These are phyloP conservation scores for Exophiala sideris DNA, from an alignment of 2,329 filamentous ascomycete genomes.

Conservation along the genomic window DNA sequence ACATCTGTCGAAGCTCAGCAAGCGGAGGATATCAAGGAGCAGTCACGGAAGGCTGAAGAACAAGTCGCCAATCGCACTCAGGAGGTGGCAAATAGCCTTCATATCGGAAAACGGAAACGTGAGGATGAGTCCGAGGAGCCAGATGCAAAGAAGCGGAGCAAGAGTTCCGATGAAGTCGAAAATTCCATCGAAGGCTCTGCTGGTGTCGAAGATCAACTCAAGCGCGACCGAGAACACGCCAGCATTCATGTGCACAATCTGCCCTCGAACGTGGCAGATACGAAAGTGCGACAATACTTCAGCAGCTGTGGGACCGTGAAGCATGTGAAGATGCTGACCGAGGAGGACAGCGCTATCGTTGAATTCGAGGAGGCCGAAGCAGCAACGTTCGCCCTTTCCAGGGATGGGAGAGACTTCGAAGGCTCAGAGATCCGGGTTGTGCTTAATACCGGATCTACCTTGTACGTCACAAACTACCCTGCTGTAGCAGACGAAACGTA, in stretches of 20 bases:
- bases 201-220: conserved; percentile 44
- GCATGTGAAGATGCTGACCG: conserved; percentile 67
- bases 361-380: conserved; percentile 83
- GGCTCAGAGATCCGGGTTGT: conserved; percentile 70
- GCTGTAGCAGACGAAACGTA: conserved; percentile 48
- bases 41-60: conserved; percentile 31
- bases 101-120: conserved; percentile 69
- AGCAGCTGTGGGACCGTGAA: conserved; percentile 83
- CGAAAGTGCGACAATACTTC: conserved; percentile 82
- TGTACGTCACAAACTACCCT: conserved; percentile 91
- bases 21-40: conserved; percentile 42
- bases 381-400: conserved; percentile 73
- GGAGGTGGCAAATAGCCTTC: conserved; percentile 30
- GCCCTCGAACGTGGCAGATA: conserved; percentile 65
- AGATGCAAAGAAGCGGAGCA: conserved; percentile 65
- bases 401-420: conserved; percentile 75
- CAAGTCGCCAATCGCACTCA: conserved; percentile 29
- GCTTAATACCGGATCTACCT: conserved; percentile 71
- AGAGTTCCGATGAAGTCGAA: conserved; percentile 38
- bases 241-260: conserved; percentile 78
- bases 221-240: conserved; percentile 86
- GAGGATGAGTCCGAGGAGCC: conserved; percentile 55
- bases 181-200: conserved; percentile 37
- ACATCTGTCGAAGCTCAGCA: conserved; percentile 64
- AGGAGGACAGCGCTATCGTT: conserved; percentile 68